These are phyloP conservation scores for Ilex aquifolium DNA, from an alignment of 257 asterid genomes.

Conservation along the genomic window DNA sequence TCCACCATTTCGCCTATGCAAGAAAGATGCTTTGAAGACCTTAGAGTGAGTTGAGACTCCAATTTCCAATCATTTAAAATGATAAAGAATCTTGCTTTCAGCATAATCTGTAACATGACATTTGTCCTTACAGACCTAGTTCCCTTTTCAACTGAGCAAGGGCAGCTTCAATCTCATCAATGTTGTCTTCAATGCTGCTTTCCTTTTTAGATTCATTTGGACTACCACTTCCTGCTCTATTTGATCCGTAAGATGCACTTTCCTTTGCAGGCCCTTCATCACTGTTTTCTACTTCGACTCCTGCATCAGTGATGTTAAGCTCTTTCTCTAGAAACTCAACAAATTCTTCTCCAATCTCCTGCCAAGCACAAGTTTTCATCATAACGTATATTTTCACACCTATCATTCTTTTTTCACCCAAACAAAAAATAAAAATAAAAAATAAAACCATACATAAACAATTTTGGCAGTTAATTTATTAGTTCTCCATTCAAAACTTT, in stretches of 20 bases:
- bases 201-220: conserved; percentile 24
- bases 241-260: conserved; percentile 23
- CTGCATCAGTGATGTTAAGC: conserved; percentile 56
- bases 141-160: conserved; percentile 75
- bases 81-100: neutral
- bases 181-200: conserved; percentile 49
- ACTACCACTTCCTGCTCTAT: conserved; percentile 19
- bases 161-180: conserved; percentile 83
- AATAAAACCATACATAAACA: neutral
- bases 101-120: neutral
- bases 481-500: neutral
- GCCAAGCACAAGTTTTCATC: conserved; percentile 7
- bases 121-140: conserved; percentile 50
- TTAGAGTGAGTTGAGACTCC: too few relatives aligned
- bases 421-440: too few relatives aligned
- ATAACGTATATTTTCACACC: neutral
- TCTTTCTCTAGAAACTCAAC: conserved; percentile 93
- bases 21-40: neutral
- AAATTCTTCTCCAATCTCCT: conserved; percentile 95
- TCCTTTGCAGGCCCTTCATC: conserved; percentile 19
- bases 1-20: too few relatives aligned
- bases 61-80: too few relatives aligned
- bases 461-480: neutral
- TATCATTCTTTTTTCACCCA: neutral
- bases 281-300: conserved; percentile 24